Evolutionary conservation across 257 asterid genomes (phyloP), one percentile per base, ranked within the genome.

Genomic region (Primulina eburnea): DNA sequence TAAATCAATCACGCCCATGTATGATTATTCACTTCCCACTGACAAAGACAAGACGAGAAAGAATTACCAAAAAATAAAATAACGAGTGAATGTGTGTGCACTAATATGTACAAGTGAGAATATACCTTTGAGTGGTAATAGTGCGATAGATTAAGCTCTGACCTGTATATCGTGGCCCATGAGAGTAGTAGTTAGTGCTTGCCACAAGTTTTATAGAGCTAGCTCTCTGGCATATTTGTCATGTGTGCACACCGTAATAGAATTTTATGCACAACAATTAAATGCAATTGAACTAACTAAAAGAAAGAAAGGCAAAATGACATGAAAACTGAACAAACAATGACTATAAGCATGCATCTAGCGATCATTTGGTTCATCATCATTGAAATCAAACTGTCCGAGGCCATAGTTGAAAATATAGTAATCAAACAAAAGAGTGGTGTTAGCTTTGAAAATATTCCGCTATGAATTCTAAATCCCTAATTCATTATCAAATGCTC

Each of bases 1-100:
- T 33, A 85, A 69, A 68, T 84, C 94, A 77, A 89, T 81, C 69
- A 76, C 90, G 68, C 90, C 98, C 98, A 92, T 92, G 40, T 73
- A 76, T 30, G 57, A 35, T 67, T 29, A 65, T 65, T 75, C 50
- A 30, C 53, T 62, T 57, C 67, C 53, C n/a, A 57, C 79, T 61
- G 78, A 14, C n/a, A 47, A 47, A 47, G 55, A 14, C 55, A 47
- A 47, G 55, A 47, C 0, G 30, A 3, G 55, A 47, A 14, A 47
- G 18, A 47, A 47, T 12, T 47, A 47, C 55, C 55, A 47, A 47
- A 40, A 1, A 40, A 9, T 10, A 2, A 9, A 8, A 9, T n/a
- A n/a, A n/a, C n/a, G n/a, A n/a, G n/a, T n/a, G 6, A 4, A 14
- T 47, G 18, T 14, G 18, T 14, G 55, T 14, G 18, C n/a, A 11